These are phyloP conservation scores for Leccinum incarnatum DNA, from an alignment of 768 basidiomycete genomes.

Conservation along the genomic window DNA sequence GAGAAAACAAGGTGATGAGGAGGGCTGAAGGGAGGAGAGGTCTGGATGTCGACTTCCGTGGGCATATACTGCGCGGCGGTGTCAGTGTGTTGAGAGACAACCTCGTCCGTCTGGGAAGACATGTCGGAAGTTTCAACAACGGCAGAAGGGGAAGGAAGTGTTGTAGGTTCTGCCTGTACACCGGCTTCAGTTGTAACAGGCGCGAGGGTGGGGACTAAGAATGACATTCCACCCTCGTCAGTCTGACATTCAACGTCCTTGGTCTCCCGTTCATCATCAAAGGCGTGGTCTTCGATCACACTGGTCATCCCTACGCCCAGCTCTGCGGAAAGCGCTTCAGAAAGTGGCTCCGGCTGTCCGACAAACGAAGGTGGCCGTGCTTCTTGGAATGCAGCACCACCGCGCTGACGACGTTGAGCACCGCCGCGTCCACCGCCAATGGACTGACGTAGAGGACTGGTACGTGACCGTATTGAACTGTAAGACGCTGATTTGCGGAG, in stretches of 20 bases:
- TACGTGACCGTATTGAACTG: slow-evolving; percentile 41
- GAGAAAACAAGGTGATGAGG: slow-evolving; percentile 23
- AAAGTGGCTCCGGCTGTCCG: slow-evolving; percentile 68
- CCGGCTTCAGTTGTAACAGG: slow-evolving; percentile 37
- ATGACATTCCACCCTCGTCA: slow-evolving; percentile 38
- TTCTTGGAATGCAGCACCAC: slow-evolving; percentile 69
- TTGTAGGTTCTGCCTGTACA: slow-evolving; percentile 38
- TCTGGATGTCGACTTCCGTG: slow-evolving; percentile 36
- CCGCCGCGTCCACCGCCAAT: slow-evolving; percentile 50
- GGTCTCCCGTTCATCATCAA: slow-evolving; percentile 47
- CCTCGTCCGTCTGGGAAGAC: slow-evolving; percentile 51
- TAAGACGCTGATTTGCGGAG: slow-evolving; percentile 54
- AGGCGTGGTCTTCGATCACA: slow-evolving; percentile 37
- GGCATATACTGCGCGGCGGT: slow-evolving; percentile 48
- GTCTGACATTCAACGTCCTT: slow-evolving; percentile 69
- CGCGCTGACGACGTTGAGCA: slow-evolving; percentile 52
- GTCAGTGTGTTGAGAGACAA: slow-evolving; percentile 34
- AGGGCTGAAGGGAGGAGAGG: slow-evolving; percentile 29
- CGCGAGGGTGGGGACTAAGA: slow-evolving; percentile 30
- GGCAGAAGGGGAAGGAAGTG: slow-evolving; percentile 14
- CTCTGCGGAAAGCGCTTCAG: slow-evolving; percentile 69
- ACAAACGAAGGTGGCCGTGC: slow-evolving; percentile 69
- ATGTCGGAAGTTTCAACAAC: slow-evolving; percentile 31
- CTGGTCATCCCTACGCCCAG: slow-evolving; percentile 50
- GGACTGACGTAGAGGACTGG: slow-evolving; percentile 64